Evolutionary conservation across 2,329 filamentous ascomycete species (phyloP).

Genomic region (Calycina herbarum): DNA sequence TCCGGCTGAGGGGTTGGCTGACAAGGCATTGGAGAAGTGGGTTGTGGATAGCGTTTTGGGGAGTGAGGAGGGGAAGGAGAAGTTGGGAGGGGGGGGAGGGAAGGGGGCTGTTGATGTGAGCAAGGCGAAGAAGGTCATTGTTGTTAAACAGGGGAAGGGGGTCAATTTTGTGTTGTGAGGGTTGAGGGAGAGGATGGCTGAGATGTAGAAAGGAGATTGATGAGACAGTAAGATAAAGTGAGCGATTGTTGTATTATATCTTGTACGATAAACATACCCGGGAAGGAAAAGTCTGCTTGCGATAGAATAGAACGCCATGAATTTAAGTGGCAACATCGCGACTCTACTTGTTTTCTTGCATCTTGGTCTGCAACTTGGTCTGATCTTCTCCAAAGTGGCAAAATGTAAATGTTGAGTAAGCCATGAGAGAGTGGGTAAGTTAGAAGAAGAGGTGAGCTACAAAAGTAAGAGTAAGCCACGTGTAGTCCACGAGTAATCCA

Average conservation of each 20-base stretch:
- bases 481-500: no score
- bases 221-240: not conserved
- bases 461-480: no score
- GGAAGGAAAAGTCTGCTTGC: not conserved
- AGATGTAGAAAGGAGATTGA: not conserved
- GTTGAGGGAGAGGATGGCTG: not conserved
- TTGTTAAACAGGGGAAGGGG: conserved; percentile 65
- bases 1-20: conserved; percentile 44
- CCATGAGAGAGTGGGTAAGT: no score
- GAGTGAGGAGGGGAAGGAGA: conserved; percentile 58
- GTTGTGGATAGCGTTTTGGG: conserved; percentile 61
- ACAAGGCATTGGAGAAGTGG: conserved; percentile 55
- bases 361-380: no score
- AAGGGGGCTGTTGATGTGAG: conserved; percentile 41
- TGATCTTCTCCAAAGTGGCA: no score
- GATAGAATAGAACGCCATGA: not conserved
- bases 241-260: not conserved
- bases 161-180: conserved; percentile 67
- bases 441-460: no score
- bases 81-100: conserved; percentile 40
- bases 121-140: conserved; percentile 62
- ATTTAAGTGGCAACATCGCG: no score
- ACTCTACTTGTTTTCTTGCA: no score
- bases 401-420: no score
- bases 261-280: not conserved